Evolutionary conservation across 2,329 filamentous ascomycete species (phyloP), one percentile per base, ranked within the genome.

Genomic region (Alternaria conjuncta): DNA sequence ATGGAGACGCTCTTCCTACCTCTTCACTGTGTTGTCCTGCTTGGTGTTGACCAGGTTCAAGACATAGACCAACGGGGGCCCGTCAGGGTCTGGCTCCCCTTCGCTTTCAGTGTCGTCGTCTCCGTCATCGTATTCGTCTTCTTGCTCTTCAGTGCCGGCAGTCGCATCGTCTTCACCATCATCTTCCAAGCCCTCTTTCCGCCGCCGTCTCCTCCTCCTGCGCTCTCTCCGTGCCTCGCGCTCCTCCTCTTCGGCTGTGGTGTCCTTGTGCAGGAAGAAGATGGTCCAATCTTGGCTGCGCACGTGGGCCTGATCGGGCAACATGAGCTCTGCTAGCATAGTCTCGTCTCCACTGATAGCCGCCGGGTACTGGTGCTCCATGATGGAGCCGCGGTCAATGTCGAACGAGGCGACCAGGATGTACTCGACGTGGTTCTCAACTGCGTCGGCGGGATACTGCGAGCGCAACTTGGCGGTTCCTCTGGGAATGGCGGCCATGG

Each of bases 261-360:
- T 92, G 79, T 99, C 96, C 79, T 98, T 98, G 83, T 99, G 96
- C 60, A 99, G 80, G 78, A 99, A 99, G 84, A 99, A 99, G 59
- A 98, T 97, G 45, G 96, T 99, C 96, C 96, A 99, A 79, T 99
- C 96, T 81, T 98, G 94, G 75, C 92, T 95, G 43, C 96, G 89
- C 65, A 96, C 89, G 82, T 99, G 96, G 21, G 95, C 94, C 81
- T 98, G 95, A 80, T 99, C 96, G 0, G 96, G 96, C 78, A 99
- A 84, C 96, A 99, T 99, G 75, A 99, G 88, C 84, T 99, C 96
- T 7, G 96, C 96, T 76, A 99, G 83, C 94, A 98, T 98, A 75
- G 97, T 92, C 83, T 99, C 96, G 78, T 99, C 95, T 30, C 96
- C 95, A 55, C 94, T 97, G 66, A 99, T 98, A 55, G 95, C 90